phyloP scores from a whole-genome alignment of 345 rosid species.

The Cochlearia excelsa region DNA sequence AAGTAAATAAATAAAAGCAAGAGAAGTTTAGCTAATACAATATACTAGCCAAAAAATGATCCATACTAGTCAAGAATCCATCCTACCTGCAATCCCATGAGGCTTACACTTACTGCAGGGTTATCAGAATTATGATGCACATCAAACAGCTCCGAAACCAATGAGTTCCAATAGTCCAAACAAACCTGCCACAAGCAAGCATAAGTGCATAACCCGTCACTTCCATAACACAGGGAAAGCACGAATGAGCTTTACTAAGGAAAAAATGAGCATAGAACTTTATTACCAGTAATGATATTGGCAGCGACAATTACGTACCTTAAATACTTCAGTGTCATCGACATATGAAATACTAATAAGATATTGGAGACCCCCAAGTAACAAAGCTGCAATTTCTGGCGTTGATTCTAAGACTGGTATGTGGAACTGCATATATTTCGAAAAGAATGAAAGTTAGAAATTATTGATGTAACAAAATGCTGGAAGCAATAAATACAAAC shows the following conservation, averaged over 20 bases:
- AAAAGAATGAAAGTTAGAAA: neutral
- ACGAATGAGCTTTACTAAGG: slow-evolving; percentile 1
- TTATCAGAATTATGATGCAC: slow-evolving; percentile 76
- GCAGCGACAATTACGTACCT: slow-evolving; percentile 49
- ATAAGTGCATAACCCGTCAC: neutral
- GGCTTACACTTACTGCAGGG: slow-evolving; percentile 62
- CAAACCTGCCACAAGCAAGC: slow-evolving; percentile 62
- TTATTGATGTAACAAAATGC: slow-evolving; percentile 6
- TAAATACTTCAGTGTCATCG: slow-evolving; percentile 98
- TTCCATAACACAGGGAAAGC: slow-evolving; percentile 15
- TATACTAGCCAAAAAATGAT: slow-evolving; percentile 4
- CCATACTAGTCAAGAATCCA: slow-evolving; percentile 15
- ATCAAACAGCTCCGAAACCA: slow-evolving; percentile 91
- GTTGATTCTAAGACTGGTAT: slow-evolving; percentile 74
- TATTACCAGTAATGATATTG: slow-evolving; percentile 1
- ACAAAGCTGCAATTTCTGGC: slow-evolving; percentile 59
- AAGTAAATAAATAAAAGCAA: slow-evolving; percentile 27
- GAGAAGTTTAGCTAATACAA: slow-evolving; percentile 5
- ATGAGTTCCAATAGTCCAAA: slow-evolving; percentile 95
- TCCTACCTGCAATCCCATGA: slow-evolving; percentile 84
- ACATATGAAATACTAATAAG: slow-evolving; percentile 86
- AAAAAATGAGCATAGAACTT: neutral
- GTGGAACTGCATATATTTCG: slow-evolving; percentile 55
- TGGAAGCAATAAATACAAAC: slow-evolving; percentile 8
- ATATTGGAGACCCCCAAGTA: slow-evolving; percentile 86